Conservation (phyloP, 2,329 filamentous ascomycete species). For the Zasmidium cellare region DNA sequence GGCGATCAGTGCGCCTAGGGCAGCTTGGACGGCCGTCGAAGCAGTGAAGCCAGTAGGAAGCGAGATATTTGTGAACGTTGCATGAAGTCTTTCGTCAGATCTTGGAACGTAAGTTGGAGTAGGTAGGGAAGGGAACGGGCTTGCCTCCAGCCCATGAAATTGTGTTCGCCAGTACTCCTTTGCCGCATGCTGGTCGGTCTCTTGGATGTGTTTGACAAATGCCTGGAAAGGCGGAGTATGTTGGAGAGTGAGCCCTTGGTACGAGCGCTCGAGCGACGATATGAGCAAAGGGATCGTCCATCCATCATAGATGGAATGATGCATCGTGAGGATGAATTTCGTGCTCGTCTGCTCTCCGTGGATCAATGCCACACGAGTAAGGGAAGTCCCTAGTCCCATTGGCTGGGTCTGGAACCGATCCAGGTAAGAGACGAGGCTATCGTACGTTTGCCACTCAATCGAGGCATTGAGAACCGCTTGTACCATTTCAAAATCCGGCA, state of each 20-base stretch:
- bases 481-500: neutral
- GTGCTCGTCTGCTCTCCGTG: conserved; percentile 31
- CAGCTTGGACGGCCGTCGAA: conserved; percentile 11
- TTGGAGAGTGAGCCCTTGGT: neutral
- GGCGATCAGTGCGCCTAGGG: conserved; percentile 10
- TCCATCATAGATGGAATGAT: conserved; percentile 43
- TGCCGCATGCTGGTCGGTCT: conserved; percentile 23
- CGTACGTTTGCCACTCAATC: neutral
- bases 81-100: conserved; percentile 29
- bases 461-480: neutral
- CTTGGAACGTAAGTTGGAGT: conserved; percentile 22
- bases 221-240: conserved; percentile 16
- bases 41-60: conserved; percentile 13
- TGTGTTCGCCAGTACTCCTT: conserved; percentile 37
- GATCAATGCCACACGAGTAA: neutral
- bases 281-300: neutral
- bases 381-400: neutral
- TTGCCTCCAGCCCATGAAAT: conserved; percentile 31
- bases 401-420: neutral
- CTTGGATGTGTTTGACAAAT: conserved; percentile 38
- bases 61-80: conserved; percentile 14
- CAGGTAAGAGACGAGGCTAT: neutral
- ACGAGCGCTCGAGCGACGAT: neutral
- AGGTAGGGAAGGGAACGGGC: conserved; percentile 36
- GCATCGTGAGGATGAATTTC: conserved; percentile 20